These are phyloP conservation scores for Tausonia pullulans DNA, from an alignment of 1,284 basidiomycete species.

Conservation along the genomic window DNA sequence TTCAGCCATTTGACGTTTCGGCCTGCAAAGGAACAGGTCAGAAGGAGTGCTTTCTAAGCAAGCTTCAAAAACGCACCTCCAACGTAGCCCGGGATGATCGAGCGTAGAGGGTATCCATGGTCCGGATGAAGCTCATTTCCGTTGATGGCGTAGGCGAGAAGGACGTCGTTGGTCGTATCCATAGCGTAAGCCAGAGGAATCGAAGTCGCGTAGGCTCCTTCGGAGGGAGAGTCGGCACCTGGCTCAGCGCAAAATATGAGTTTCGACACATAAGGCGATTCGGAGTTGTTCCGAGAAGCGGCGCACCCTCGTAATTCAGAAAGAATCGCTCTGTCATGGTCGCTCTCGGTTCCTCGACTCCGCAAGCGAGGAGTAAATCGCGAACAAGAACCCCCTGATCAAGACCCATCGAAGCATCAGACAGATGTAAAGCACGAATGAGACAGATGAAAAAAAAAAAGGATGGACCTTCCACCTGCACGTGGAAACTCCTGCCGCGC, in stretches of 20 bases:
- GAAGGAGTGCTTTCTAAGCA: background rate
- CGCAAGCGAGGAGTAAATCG: conserved; percentile 15
- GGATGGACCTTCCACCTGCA: conserved; percentile 15
- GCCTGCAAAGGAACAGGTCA: background rate
- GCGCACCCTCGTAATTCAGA: too few relatives aligned
- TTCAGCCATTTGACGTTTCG: conserved; percentile 71
- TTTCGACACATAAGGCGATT: too few relatives aligned
- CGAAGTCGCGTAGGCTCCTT: conserved; percentile 20
- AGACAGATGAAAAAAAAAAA: too few relatives aligned
- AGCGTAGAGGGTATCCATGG: conserved; percentile 57
- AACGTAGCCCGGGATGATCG: conserved; percentile 56
- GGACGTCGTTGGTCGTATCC: conserved; percentile 18
- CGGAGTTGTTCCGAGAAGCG: too few relatives aligned
- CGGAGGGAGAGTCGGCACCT: conserved; percentile 19
- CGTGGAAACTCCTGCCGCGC: conserved; percentile 16
- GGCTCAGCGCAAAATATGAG: too few relatives aligned
- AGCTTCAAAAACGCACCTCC: conserved; percentile 38
- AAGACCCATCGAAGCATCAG: too few relatives aligned
- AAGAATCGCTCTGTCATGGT: too few relatives aligned
- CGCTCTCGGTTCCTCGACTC: background rate
- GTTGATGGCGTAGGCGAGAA: conserved; percentile 43
- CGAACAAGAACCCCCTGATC: conserved; percentile 15
- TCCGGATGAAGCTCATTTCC: conserved; percentile 47
- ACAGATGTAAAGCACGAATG: too few relatives aligned
- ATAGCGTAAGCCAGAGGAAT: conserved; percentile 19